These are phyloP conservation scores for Raffaelea deltoideospora DNA, from an alignment of 2,329 filamentous ascomycete genomes.

Conservation along the genomic window DNA sequence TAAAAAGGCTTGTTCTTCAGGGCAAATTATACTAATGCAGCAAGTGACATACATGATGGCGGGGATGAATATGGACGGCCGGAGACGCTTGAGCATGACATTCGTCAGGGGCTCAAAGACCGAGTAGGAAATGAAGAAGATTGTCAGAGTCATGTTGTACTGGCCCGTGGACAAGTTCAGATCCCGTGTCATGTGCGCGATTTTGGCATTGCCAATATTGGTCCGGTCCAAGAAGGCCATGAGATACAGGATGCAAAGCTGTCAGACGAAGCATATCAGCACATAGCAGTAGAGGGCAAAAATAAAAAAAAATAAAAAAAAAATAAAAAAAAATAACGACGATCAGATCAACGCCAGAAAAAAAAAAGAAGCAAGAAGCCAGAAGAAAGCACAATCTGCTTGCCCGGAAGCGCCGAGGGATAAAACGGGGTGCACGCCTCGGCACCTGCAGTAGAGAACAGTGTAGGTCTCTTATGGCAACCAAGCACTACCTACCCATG, in stretches of 20 bases:
- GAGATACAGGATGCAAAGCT: constrained; percentile 57
- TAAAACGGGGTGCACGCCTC: no score
- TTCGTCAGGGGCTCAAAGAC: constrained; percentile 69
- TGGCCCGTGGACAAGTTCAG: constrained; percentile 45
- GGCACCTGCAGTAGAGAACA: not conserved
- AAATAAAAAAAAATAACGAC: no score
- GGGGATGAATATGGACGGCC: constrained; percentile 67
- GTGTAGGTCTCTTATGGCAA: not conserved
- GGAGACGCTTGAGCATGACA: constrained; percentile 59
- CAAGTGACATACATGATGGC: constrained; percentile 66
- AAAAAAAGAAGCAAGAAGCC: not conserved
- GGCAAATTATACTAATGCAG: no score
- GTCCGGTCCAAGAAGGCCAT: constrained; percentile 62
- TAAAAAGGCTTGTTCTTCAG: not conserved
- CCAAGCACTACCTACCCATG: constrained; percentile 19
- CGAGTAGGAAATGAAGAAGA: constrained; percentile 79
- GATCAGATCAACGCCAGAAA: no score
- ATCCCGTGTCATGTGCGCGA: constrained; percentile 37
- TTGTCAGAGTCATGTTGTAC: constrained; percentile 63
- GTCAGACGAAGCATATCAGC: not conserved
- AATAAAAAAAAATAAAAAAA: no score
- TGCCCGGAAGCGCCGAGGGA: no score
- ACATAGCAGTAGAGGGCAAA: no score
- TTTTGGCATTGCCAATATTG: constrained; percentile 60
- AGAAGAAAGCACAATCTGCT: no score